These are phyloP conservation scores for Acer campestre DNA, from an alignment of 345 rosid genomes.

Conservation along the genomic window DNA sequence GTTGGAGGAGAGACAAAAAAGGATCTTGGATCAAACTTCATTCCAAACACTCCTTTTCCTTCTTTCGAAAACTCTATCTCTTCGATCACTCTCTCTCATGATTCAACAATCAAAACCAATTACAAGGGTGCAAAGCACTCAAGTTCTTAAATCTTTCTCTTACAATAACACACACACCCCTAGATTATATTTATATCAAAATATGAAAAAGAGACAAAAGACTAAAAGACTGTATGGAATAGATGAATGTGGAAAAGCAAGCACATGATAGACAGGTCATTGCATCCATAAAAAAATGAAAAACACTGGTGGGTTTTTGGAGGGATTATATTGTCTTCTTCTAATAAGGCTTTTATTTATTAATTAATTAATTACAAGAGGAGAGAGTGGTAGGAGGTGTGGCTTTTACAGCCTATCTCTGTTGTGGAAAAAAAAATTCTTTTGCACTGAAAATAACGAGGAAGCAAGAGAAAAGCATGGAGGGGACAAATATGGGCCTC, in stretches of 20 bases:
- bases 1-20: constrained; percentile 9
- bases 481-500: constrained; percentile 34
- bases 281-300: constrained; percentile 35
- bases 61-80: constrained; percentile 21
- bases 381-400: background rate
- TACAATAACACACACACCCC: constrained; percentile 1
- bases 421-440: constrained; percentile 1
- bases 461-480: constrained; percentile 23
- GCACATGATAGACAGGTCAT: constrained; percentile 68
- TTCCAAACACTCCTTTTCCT: constrained; percentile 59
- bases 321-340: constrained; percentile 57
- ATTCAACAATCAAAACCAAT: constrained; percentile 36
- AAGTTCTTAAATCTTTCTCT: constrained; percentile 7
- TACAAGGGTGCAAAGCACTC: constrained; percentile 32
- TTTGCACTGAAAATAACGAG: constrained; percentile 50
- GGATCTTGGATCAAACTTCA: constrained; percentile 81
- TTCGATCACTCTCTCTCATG: constrained; percentile 28
- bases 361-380: background rate
- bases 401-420: constrained; percentile 38
- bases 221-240: background rate
- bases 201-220: constrained; percentile 21
- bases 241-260: constrained; percentile 30
- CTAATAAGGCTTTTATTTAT: constrained; percentile 20
- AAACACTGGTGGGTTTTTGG: constrained; percentile 47
- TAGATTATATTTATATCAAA: constrained; percentile 11